Conservation (phyloP, 2,329 filamentous ascomycete species). For the Fonsecaea erecta region DNA sequence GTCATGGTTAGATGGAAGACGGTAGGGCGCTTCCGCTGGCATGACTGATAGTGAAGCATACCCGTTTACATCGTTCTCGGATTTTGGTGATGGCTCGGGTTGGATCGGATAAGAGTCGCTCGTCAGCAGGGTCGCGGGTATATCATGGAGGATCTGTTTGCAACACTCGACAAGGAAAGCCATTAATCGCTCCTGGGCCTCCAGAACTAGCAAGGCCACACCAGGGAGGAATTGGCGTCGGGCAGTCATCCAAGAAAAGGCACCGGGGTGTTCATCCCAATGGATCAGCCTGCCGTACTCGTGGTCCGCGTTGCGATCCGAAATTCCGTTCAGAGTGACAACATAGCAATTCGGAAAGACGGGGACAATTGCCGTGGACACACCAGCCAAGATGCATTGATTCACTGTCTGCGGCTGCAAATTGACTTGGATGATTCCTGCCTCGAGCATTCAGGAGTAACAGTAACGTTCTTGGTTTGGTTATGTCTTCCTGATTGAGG, state of each 20-base stretch:
- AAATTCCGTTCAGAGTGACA: too few relatives aligned
- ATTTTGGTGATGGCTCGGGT: constrained; percentile 45
- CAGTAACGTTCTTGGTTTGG: constrained; percentile 49
- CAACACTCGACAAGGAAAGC: constrained; percentile 58
- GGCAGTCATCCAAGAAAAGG: constrained; percentile 46
- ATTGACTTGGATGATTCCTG: constrained; percentile 52
- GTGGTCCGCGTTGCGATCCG: too few relatives aligned
- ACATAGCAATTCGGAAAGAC: constrained; percentile 42
- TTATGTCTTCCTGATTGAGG: constrained; percentile 63
- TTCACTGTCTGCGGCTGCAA: constrained; percentile 54
- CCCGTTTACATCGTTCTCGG: constrained; percentile 40
- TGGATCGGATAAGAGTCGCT: constrained; percentile 43
- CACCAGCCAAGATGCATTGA: constrained; percentile 42
- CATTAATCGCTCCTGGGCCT: constrained; percentile 56
- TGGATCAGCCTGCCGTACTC: constrained; percentile 47
- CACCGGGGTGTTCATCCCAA: constrained; percentile 16
- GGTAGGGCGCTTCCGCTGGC: constrained; percentile 59
- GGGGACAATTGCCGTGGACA: constrained; percentile 35
- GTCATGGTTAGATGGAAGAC: constrained; percentile 54
- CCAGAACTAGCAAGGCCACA: constrained; percentile 56
- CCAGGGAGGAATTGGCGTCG: constrained; percentile 51
- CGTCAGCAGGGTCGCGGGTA: constrained; percentile 42
- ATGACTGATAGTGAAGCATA: constrained; percentile 49
- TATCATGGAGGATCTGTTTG: constrained; percentile 58
- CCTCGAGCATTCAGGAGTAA: constrained; percentile 60